These are phyloP conservation scores for Diaporthe caulivora DNA, from an alignment of 2,329 filamentous ascomycete species.

Conservation along the genomic window DNA sequence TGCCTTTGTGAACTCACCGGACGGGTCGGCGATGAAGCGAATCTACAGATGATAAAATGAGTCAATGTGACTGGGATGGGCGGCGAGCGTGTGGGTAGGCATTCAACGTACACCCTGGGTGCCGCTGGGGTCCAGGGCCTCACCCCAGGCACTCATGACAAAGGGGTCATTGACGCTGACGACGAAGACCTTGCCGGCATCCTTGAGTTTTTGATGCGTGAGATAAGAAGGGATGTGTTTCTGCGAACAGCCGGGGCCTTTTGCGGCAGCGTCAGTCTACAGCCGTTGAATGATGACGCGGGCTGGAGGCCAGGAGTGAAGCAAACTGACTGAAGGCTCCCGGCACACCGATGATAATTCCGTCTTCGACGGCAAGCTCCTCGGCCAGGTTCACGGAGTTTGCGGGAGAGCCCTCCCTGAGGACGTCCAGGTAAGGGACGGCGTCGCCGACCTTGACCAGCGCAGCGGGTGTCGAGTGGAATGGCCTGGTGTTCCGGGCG, in stretches of 20 bases:
- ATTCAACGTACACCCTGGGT: constrained; percentile 77
- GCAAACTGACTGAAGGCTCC: constrained; percentile 72
- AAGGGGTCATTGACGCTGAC: constrained; percentile 95
- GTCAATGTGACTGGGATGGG: not conserved
- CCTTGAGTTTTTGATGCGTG: constrained; percentile 80
- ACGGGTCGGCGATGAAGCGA: constrained; percentile 88
- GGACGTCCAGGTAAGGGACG: constrained; percentile 81
- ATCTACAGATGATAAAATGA: constrained; percentile 66
- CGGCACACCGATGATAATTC: constrained; percentile 87
- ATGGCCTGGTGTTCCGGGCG: constrained; percentile 50
- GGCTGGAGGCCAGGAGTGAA: not conserved
- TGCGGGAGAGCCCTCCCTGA: constrained; percentile 88
- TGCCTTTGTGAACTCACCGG: constrained; percentile 83
- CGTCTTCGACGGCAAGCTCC: constrained; percentile 78
- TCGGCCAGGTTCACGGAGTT: constrained; percentile 90
- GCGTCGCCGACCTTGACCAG: constrained; percentile 83
- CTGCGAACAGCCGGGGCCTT: constrained; percentile 63
- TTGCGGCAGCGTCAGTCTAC: constrained; percentile 5
- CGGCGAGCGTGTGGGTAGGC: not conserved
- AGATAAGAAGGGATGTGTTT: constrained; percentile 89
- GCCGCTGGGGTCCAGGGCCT: constrained; percentile 79
- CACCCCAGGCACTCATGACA: constrained; percentile 89
- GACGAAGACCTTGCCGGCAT: constrained; percentile 88
- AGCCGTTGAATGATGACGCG: not conserved
- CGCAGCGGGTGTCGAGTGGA: constrained; percentile 73